Evolutionary conservation across 2,329 filamentous ascomycete species (phyloP).

Genomic region (Rhexocercosporidium sp.): DNA sequence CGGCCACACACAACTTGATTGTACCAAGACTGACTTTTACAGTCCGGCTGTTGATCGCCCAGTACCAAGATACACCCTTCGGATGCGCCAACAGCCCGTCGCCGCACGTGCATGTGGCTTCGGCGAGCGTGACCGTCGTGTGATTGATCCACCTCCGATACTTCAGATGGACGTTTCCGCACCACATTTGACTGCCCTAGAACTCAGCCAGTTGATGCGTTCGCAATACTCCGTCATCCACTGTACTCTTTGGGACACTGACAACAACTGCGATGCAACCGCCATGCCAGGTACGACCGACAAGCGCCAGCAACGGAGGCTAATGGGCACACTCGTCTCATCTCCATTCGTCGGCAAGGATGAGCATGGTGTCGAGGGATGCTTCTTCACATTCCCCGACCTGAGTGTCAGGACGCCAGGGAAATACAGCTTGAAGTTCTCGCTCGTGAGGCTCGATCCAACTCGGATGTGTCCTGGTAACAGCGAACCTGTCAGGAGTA

Average conservation of each 20-base stretch:
- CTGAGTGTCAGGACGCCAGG: slow-evolving; percentile 80
- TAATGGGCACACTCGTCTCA: slow-evolving; percentile 81
- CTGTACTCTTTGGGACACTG: slow-evolving; percentile 76
- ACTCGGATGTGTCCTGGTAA: slow-evolving; percentile 58
- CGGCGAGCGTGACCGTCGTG: slow-evolving; percentile 79
- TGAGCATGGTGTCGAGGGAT: slow-evolving; percentile 74
- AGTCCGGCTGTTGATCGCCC: slow-evolving; percentile 24
- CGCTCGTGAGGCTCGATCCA: slow-evolving; percentile 73
- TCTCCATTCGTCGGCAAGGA: slow-evolving; percentile 79
- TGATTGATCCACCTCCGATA: slow-evolving; percentile 85
- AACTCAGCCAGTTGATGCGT: slow-evolving; percentile 56
- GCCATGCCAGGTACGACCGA: slow-evolving; percentile 66
- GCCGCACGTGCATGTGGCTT: slow-evolving; percentile 83
- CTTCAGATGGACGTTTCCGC: slow-evolving; percentile 73
- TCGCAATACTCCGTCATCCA: slow-evolving; percentile 75
- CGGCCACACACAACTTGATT: background rate
- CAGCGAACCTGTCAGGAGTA: slow-evolving; percentile 56
- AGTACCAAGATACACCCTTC: slow-evolving; percentile 44
- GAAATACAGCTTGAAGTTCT: slow-evolving; percentile 75
- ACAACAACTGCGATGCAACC: slow-evolving; percentile 70
- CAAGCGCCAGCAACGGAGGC: slow-evolving; percentile 71
- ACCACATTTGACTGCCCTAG: slow-evolving; percentile 57
- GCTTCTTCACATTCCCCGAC: slow-evolving; percentile 87
- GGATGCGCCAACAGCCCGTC: slow-evolving; percentile 76
- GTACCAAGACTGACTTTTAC: slow-evolving; percentile 19